These are phyloP conservation scores for Andrographis paniculata DNA, from an alignment of 305 asterid species.

Conservation along the genomic window DNA sequence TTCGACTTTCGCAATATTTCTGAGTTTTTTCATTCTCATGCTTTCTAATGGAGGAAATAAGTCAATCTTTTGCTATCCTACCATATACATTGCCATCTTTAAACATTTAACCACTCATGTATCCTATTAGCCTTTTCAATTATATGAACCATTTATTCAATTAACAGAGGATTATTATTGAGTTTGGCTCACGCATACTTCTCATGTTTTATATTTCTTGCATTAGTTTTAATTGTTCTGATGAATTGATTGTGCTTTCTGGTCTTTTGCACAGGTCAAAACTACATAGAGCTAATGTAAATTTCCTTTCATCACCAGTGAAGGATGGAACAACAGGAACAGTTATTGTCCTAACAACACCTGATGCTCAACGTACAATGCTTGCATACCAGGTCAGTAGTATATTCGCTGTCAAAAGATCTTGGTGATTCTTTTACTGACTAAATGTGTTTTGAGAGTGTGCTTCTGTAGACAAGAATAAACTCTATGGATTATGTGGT, in stretches of 20 bases:
- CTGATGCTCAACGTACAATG: slow-evolving; percentile 97
- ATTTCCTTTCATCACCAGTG: slow-evolving; percentile 77
- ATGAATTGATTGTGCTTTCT: background rate
- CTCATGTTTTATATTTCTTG: background rate
- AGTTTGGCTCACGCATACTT: background rate
- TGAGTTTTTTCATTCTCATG: no score
- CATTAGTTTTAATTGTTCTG: background rate
- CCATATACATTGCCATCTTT: no score
- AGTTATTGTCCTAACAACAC: slow-evolving; percentile 87
- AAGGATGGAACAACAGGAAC: slow-evolving; percentile 94
- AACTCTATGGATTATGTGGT: no score
- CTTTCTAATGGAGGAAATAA: no score
- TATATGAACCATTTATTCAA: no score
- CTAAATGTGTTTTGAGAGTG: background rate
- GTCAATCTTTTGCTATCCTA: no score
- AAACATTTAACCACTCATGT: no score
- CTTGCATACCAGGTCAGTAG: slow-evolving; percentile 76
- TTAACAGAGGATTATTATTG: no score
- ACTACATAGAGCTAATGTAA: slow-evolving; percentile 85
- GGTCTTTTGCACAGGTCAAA: slow-evolving; percentile 48
- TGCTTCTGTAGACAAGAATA: background rate
- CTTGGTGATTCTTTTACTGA: slow-evolving; percentile 1
- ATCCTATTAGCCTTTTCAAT: no score
- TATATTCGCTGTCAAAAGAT: no score
- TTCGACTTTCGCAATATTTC: no score